These are phyloP conservation scores for Linderina pennispora DNA, from an alignment of 192 early-diverging fungal species.

Conservation along the genomic window DNA sequence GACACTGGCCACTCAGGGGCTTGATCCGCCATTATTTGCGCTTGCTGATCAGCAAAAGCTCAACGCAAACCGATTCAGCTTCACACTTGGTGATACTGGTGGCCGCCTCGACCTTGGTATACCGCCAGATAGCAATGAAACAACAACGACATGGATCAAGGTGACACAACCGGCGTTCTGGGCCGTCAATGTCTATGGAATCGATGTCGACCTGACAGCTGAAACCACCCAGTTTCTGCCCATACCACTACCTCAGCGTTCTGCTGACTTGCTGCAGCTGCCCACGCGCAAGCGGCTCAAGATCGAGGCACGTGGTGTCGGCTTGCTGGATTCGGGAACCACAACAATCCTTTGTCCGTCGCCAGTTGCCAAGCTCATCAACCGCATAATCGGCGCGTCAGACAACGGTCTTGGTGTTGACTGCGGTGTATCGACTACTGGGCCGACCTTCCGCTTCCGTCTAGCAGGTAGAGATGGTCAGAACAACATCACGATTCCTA, in stretches of 20 bases:
- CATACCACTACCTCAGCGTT: too few relatives aligned
- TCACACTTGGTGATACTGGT: constrained; percentile 24
- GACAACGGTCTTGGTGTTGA: constrained; percentile 33
- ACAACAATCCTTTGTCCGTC: constrained; percentile 35
- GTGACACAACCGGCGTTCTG: constrained; percentile 36
- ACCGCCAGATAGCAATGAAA: not conserved
- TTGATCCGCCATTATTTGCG: constrained; percentile 33
- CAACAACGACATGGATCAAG: constrained; percentile 18
- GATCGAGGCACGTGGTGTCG: constrained; percentile 10
- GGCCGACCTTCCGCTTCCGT: constrained; percentile 27
- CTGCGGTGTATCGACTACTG: constrained; percentile 23
- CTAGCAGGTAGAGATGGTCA: constrained; percentile 3
- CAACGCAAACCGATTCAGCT: constrained; percentile 43
- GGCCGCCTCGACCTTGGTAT: constrained; percentile 35
- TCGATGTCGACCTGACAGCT: constrained; percentile 6
- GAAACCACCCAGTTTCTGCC: too few relatives aligned
- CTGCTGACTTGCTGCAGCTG: constrained; percentile 3
- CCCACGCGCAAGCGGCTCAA: not conserved
- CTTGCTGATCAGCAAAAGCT: constrained; percentile 16
- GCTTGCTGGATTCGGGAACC: constrained; percentile 38
- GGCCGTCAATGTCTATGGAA: constrained; percentile 23
- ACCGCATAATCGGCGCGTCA: constrained; percentile 35
- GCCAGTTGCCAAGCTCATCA: constrained; percentile 26
- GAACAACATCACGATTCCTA: constrained; percentile 2
- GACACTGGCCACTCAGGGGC: constrained; percentile 28